phyloP scores from a whole-genome alignment of 2,329 filamentous ascomycete genomes.

The Keithomyces neogunnii region DNA sequence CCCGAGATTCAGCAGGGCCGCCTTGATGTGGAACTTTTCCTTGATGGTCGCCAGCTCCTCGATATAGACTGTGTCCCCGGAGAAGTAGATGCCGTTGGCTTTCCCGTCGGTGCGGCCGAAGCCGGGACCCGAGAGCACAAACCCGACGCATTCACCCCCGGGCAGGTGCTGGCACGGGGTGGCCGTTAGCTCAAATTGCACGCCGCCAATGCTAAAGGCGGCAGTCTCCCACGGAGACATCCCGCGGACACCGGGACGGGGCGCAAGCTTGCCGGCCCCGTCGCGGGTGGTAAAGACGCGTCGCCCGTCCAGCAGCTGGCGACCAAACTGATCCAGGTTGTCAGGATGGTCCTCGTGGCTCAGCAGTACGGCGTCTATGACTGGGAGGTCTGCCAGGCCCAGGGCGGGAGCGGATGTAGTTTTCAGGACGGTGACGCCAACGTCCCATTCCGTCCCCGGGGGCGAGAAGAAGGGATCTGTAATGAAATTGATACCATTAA shows the following conservation, averaged over 20 bases:
- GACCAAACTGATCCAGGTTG: slow-evolving; percentile 38
- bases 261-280: slow-evolving; percentile 24
- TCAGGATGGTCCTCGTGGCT: slow-evolving; percentile 43
- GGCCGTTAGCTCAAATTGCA: slow-evolving; percentile 28
- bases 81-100: slow-evolving; percentile 39
- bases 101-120: slow-evolving; percentile 29
- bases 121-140: slow-evolving; percentile 25
- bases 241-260: slow-evolving; percentile 31
- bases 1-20: slow-evolving; percentile 33
- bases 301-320: slow-evolving; percentile 32
- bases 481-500: slow-evolving; percentile 32
- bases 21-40: slow-evolving; percentile 26
- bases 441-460: slow-evolving; percentile 24
- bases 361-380: slow-evolving; percentile 38
- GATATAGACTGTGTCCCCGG: slow-evolving; percentile 40
- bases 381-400: slow-evolving; percentile 27
- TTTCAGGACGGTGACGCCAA: slow-evolving; percentile 18
- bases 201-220: slow-evolving; percentile 19
- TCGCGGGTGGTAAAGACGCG: background rate
- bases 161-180: slow-evolving; percentile 36
- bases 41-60: slow-evolving; percentile 27
- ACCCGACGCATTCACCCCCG: slow-evolving; percentile 35
- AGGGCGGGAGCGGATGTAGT: slow-evolving; percentile 26
- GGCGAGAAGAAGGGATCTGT: slow-evolving; percentile 39
- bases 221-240: slow-evolving; percentile 30